Percentiles rank a stretch among this genome's conserved stretches.
These are phyloP conservation scores for Monosporascus sp. DNA, from an alignment of 2,329 filamentous ascomycete genomes.

Conservation along the genomic window DNA sequence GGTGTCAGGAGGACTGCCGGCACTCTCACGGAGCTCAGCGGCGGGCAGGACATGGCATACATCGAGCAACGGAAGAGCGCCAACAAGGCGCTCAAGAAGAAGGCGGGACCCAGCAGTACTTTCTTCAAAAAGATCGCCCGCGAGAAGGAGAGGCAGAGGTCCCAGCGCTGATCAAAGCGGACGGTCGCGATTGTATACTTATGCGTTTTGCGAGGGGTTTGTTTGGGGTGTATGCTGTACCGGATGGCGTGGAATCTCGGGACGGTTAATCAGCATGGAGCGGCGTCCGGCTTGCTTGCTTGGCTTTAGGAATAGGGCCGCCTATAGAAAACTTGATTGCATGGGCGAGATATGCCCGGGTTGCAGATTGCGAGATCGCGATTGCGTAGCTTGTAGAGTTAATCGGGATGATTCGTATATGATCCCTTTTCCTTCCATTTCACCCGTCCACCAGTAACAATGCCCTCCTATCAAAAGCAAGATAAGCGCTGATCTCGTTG, in stretches of 20 bases:
- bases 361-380: neutral
- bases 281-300: neutral
- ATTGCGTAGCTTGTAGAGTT: neutral
- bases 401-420: no score
- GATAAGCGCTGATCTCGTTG: no score
- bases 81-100: slow-evolving; percentile 63
- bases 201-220: neutral
- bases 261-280: neutral
- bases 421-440: no score
- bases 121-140: slow-evolving; percentile 64
- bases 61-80: slow-evolving; percentile 73
- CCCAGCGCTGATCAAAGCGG: slow-evolving; percentile 7
- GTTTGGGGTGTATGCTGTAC: neutral
- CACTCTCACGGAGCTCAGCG: slow-evolving; percentile 77
- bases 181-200: neutral
- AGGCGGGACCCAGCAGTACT: slow-evolving; percentile 48
- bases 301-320: neutral
- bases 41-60: slow-evolving; percentile 97
- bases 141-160: slow-evolving; percentile 50
- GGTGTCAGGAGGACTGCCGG: slow-evolving; percentile 75
- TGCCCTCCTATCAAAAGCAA: no score
- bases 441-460: no score
- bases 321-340: neutral
- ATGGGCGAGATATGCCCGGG: neutral
- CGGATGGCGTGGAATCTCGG: neutral